phyloP scores from a whole-genome alignment of 1,284 basidiomycete genomes.

The Cystobasidium slooffiae region DNA sequence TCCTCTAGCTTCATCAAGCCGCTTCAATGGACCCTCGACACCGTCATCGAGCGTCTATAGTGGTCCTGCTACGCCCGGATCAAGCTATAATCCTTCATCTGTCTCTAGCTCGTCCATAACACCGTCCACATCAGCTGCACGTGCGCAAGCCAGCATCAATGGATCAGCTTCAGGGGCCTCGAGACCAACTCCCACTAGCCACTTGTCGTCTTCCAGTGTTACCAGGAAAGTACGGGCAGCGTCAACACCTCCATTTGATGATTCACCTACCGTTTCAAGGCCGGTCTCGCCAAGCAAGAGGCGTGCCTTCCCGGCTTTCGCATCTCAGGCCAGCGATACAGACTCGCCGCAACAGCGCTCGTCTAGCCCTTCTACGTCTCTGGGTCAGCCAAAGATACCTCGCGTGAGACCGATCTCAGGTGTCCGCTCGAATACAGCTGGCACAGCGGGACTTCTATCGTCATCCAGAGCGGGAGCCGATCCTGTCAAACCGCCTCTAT shows the following conservation, averaged over 20 bases:
- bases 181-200: not conserved
- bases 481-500: conserved; percentile 16
- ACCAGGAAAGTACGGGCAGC: conserved; percentile 22
- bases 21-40: not conserved
- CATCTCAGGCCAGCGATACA: not conserved
- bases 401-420: conserved; percentile 6
- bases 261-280: conserved; percentile 17
- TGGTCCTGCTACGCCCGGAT: not conserved
- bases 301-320: conserved; percentile 12
- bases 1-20: not conserved
- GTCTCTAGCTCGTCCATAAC: not conserved
- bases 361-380: not conserved
- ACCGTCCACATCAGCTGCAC: not conserved
- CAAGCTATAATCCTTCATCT: conserved; percentile 1
- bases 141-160: conserved; percentile 6
- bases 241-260: conserved; percentile 21
- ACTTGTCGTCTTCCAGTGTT: not conserved
- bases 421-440: conserved; percentile 9
- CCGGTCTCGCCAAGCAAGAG: conserved; percentile 14
- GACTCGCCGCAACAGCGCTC: not conserved
- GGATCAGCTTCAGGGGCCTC: not conserved
- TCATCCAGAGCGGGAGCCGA: conserved; percentile 6
- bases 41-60: not conserved
- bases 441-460: not conserved
- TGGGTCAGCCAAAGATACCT: not conserved